Conservation (phyloP, 805 yeast species). For the Teunomyces aglyptinius region DNA sequence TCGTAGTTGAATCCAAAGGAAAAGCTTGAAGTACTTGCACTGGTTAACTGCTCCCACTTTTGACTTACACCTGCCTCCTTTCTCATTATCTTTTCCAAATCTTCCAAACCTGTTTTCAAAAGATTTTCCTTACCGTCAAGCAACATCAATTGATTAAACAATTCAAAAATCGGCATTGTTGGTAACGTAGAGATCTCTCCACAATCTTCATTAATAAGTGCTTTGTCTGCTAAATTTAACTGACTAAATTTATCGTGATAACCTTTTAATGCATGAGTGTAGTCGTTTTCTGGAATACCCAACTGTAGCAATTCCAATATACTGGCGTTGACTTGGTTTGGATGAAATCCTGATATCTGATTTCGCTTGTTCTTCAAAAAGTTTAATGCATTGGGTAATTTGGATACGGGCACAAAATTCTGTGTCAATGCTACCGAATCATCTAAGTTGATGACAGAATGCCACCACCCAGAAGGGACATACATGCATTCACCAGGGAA, state of each 20-base stretch:
- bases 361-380: conserved; percentile 65
- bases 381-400: conserved; percentile 57
- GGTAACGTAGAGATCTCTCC: conserved; percentile 50
- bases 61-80: conserved; percentile 43
- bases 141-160: conserved; percentile 52
- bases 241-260: conserved; percentile 27
- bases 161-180: conserved; percentile 59
- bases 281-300: conserved; percentile 10
- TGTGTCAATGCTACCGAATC: conserved; percentile 86
- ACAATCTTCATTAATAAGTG: conserved; percentile 56
- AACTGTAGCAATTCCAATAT: conserved; percentile 10
- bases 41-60: conserved; percentile 51
- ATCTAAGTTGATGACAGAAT: conserved; percentile 80
- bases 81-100: conserved; percentile 33
- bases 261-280: conserved; percentile 17
- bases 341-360: conserved; percentile 80
- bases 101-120: conserved; percentile 30
- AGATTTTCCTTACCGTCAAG: conserved; percentile 35
- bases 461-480: conserved; percentile 99
- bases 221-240: conserved; percentile 16
- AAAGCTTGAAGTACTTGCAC: conserved; percentile 13
- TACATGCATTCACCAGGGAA: conserved; percentile 81
- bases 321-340: conserved; percentile 44
- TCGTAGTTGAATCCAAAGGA: conserved; percentile 33
- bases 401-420: conserved; percentile 74